Conservation (phyloP, 2,329 filamentous ascomycete species). For the Penicillium sp. region DNA sequence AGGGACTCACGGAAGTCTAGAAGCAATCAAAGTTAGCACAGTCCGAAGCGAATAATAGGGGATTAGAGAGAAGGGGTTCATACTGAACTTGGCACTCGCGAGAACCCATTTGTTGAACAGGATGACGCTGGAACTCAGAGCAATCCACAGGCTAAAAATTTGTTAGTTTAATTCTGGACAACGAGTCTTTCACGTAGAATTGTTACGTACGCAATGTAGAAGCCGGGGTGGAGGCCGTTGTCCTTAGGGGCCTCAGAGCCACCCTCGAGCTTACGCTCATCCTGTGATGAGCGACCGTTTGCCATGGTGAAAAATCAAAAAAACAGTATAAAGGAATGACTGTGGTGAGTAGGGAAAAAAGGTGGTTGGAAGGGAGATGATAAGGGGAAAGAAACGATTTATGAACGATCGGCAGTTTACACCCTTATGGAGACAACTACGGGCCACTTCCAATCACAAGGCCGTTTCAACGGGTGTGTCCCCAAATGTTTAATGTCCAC, state of each 20-base stretch:
- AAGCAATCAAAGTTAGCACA: conserved; percentile 13
- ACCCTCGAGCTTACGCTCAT: conserved; percentile 29
- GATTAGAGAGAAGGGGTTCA: conserved; percentile 32
- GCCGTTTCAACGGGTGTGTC: conserved; percentile 1
- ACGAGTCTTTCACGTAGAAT: neutral
- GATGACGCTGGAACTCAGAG: conserved; percentile 87
- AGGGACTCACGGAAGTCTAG: conserved; percentile 48
- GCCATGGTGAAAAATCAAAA: conserved; percentile 20
- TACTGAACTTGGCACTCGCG: conserved; percentile 77
- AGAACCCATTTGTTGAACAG: conserved; percentile 99
- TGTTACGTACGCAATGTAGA: conserved; percentile 33
- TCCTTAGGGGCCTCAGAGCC: conserved; percentile 22
- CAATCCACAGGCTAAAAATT: conserved; percentile 74
- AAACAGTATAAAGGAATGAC: conserved; percentile 28
- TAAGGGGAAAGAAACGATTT: conserved; percentile 14
- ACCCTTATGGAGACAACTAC: conserved; percentile 4
- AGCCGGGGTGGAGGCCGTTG: conserved; percentile 29
- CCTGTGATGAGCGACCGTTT: conserved; percentile 25
- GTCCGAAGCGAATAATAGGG: neutral
- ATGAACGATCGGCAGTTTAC: conserved; percentile 13
- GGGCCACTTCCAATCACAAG: conserved; percentile 9
- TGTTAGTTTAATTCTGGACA: conserved; percentile 14
- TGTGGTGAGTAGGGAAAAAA: conserved; percentile 21
- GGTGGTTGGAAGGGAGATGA: neutral
- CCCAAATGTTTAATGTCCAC: conserved; percentile 2